Conservation (phyloP, 1,284 basidiomycete species). For the Athelia psychrophila region DNA sequence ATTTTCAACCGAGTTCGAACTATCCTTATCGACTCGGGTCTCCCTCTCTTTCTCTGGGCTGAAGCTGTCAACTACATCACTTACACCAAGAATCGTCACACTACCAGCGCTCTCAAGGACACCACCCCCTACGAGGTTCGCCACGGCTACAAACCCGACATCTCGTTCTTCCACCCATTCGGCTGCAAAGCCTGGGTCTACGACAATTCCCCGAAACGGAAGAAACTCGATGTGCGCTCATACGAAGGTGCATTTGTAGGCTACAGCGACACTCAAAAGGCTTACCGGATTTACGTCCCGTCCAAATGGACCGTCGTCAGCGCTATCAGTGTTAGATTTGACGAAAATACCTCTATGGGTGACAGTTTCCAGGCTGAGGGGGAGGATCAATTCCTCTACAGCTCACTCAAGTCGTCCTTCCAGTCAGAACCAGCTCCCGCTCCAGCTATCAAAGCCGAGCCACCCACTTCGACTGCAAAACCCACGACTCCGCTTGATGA, state of each 20-base stretch:
- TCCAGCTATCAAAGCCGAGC: background rate
- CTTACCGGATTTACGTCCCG: constrained; percentile 12
- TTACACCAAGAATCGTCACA: constrained; percentile 9
- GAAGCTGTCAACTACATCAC: constrained; percentile 11
- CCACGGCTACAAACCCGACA: constrained; percentile 6
- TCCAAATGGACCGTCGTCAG: constrained; percentile 1
- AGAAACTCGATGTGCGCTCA: constrained; percentile 8
- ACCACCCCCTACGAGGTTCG: constrained; percentile 9
- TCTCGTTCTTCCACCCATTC: constrained; percentile 8
- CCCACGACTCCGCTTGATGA: background rate
- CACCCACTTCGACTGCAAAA: background rate
- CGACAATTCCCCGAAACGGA: background rate
- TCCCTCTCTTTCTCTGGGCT: constrained; percentile 15
- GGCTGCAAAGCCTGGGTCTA: constrained; percentile 9
- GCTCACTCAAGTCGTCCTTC: constrained; percentile 3
- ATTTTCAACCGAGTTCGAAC: constrained; percentile 10
- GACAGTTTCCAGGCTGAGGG: constrained; percentile 6
- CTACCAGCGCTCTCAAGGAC: constrained; percentile 4
- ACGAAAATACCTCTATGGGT: constrained; percentile 1
- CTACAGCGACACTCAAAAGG: constrained; percentile 9
- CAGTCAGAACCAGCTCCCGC: background rate
- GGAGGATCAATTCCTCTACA: constrained; percentile 3
- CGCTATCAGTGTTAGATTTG: constrained; percentile 13
- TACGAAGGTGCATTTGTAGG: constrained; percentile 9
- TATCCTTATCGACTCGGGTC: constrained; percentile 7